phyloP scores from a whole-genome alignment of 495 filamentous ascomycete species.

The Rhizodiscina lignyota region DNA sequence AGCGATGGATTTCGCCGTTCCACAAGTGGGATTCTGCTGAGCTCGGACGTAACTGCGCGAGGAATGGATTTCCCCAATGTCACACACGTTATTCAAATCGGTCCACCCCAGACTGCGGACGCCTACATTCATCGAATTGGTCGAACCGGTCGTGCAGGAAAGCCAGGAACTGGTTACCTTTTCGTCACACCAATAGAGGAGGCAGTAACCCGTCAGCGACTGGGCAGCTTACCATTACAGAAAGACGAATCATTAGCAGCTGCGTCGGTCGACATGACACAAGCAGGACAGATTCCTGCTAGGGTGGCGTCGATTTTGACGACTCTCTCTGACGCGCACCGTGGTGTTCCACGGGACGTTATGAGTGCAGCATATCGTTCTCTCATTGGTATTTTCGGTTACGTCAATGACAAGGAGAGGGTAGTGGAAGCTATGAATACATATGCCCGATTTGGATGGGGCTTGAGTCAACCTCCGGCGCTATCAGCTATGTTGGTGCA shows the following conservation, averaged over 20 bases:
- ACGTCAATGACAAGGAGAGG: conserved; percentile 9
- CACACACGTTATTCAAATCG: conserved; percentile 75
- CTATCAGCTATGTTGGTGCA: not conserved
- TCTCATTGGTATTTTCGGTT: conserved; percentile 23
- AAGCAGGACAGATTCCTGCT: conserved; percentile 19
- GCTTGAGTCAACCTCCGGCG: conserved; percentile 6
- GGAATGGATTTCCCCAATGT: conserved; percentile 97
- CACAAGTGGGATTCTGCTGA: conserved; percentile 58
- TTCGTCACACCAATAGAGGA: conserved; percentile 46
- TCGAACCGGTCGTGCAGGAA: conserved; percentile 52
- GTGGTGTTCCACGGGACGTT: conserved; percentile 21
- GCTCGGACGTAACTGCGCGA: conserved; percentile 85
- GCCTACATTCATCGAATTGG: conserved; percentile 84
- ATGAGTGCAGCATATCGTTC: conserved; percentile 35
- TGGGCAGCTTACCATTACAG: conserved; percentile 51
- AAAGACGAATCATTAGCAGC: conserved; percentile 35
- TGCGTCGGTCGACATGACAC: conserved; percentile 36
- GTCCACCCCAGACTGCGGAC: conserved; percentile 52
- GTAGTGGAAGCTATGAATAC: conserved; percentile 7
- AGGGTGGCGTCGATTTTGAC: conserved; percentile 22
- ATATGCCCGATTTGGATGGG: conserved; percentile 10
- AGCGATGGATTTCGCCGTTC: conserved; percentile 53
- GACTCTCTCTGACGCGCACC: conserved; percentile 19
- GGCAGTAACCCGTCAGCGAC: conserved; percentile 25
- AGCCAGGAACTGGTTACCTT: conserved; percentile 66